Conservation (phyloP, 495 filamentous ascomycete genomes). For the Talaromyces wortmannii region DNA sequence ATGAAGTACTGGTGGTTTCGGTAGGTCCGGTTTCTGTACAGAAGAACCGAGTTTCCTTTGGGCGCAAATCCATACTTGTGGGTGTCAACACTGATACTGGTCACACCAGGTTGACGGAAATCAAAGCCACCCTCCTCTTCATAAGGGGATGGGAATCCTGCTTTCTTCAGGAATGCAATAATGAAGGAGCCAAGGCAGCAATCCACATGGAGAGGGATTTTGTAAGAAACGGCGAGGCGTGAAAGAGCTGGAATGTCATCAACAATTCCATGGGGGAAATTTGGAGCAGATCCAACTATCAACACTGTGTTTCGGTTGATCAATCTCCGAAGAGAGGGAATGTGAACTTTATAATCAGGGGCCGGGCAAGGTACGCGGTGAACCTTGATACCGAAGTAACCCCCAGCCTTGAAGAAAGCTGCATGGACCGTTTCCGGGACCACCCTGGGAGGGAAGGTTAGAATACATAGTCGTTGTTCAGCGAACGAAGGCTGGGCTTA, state of each 20-base stretch:
- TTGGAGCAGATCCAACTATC: conserved; percentile 90
- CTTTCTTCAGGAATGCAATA: conserved; percentile 81
- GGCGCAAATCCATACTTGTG: conserved; percentile 99
- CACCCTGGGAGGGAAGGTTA: conserved; percentile 49
- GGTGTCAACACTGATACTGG: conserved; percentile 91
- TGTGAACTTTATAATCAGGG: conserved; percentile 76
- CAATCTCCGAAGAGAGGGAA: conserved; percentile 67
- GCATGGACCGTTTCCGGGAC: conserved; percentile 91
- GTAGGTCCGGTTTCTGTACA: conserved; percentile 76
- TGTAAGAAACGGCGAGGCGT: conserved; percentile 69
- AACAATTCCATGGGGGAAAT: conserved; percentile 97
- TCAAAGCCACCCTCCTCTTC: conserved; percentile 76
- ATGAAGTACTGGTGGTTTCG: conserved; percentile 93
- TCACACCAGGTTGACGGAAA: conserved; percentile 90
- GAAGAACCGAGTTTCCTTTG: conserved; percentile 86
- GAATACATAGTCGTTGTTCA: no score
- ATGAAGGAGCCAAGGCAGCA: conserved; percentile 96
- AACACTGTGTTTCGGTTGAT: conserved; percentile 96
- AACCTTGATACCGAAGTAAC: conserved; percentile 92
- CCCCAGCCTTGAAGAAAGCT: conserved; percentile 89
- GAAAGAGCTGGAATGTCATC: conserved; percentile 88
- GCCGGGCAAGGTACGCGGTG: conserved; percentile 87
- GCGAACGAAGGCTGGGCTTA: conserved; percentile 24
- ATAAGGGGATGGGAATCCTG: conserved; percentile 64
- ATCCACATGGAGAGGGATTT: conserved; percentile 89